Evolutionary conservation across 768 basidiomycete species (phyloP).

Genomic region (Termitomyces sp.): DNA sequence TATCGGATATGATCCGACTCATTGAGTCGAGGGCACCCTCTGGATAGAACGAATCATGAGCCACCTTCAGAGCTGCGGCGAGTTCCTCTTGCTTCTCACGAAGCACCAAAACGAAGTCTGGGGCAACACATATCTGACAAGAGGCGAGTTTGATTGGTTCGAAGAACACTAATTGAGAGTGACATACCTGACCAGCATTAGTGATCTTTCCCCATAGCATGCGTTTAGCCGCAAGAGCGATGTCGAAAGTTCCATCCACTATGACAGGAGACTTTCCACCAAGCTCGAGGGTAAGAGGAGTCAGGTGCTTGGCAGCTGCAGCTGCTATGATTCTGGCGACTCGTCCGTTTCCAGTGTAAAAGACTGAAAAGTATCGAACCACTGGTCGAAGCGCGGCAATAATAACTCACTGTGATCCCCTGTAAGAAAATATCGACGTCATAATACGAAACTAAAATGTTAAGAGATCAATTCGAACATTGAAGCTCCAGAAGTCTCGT

Average conservation of each 20-base stretch:
- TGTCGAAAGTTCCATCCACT: constrained; percentile 31
- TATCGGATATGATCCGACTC: constrained; percentile 49
- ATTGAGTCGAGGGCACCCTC: constrained; percentile 45
- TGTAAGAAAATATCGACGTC: not conserved
- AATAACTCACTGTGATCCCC: constrained; percentile 26
- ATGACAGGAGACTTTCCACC: constrained; percentile 51
- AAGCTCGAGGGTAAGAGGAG: constrained; percentile 54
- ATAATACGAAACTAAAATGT: not conserved
- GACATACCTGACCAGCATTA: constrained; percentile 60
- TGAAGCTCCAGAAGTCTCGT: constrained; percentile 48
- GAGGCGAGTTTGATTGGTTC: constrained; percentile 21
- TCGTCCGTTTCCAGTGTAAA: constrained; percentile 44
- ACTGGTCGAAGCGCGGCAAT: not conserved
- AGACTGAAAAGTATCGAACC: constrained; percentile 22
- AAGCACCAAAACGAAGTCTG: constrained; percentile 42
- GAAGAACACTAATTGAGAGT: not conserved
- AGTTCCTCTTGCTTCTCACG: constrained; percentile 44
- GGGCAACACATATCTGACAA: constrained; percentile 60
- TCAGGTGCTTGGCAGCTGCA: constrained; percentile 53
- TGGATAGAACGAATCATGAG: constrained; percentile 50
- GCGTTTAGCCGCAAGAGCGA: constrained; percentile 52
- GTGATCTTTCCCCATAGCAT: constrained; percentile 64
- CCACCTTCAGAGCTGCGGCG: constrained; percentile 38
- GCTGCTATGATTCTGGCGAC: constrained; percentile 47
- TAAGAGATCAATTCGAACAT: constrained; percentile 27